Percentiles rank a stretch among this genome's conserved stretches.
phyloP scores from a whole-genome alignment of 2,329 filamentous ascomycete genomes.

The Botryotinia narcissicola region DNA sequence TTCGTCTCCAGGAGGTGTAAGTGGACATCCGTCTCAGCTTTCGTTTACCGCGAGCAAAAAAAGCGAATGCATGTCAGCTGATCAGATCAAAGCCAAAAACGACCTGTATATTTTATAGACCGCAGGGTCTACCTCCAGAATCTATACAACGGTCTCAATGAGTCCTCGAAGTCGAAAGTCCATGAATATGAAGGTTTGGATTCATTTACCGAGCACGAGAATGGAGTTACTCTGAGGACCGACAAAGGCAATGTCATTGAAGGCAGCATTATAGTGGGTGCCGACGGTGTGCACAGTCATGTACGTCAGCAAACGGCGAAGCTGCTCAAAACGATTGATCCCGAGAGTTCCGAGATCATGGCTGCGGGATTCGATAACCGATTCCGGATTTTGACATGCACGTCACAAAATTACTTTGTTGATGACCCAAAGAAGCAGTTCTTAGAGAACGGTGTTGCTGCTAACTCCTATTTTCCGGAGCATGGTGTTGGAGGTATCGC shows the following conservation, averaged over 20 bases:
- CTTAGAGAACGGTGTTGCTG: neutral
- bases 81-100: neutral
- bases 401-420: conserved; percentile 4
- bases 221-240: conserved; percentile 6
- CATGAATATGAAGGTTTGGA: conserved; percentile 3
- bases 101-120: conserved; percentile 11
- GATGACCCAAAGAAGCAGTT: conserved; percentile 10
- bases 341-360: conserved; percentile 11
- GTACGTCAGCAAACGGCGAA: conserved; percentile 36
- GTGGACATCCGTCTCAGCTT: neutral
- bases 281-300: conserved; percentile 32
- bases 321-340: conserved; percentile 6
- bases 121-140: conserved; percentile 5
- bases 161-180: conserved; percentile 8
- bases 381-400: conserved; percentile 10
- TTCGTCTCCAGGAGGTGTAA: conserved; percentile 16
- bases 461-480: conserved; percentile 10
- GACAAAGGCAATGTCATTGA: conserved; percentile 15
- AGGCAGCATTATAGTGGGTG: conserved; percentile 29
- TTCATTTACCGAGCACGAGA: conserved; percentile 7
- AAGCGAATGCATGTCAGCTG: neutral
- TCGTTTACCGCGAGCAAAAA: neutral
- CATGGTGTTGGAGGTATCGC: conserved; percentile 8
- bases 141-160: conserved; percentile 7
- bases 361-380: conserved; percentile 7